Evolutionary conservation across 495 filamentous ascomycete genomes (phyloP).

Genomic region (Penicillium angulare): DNA sequence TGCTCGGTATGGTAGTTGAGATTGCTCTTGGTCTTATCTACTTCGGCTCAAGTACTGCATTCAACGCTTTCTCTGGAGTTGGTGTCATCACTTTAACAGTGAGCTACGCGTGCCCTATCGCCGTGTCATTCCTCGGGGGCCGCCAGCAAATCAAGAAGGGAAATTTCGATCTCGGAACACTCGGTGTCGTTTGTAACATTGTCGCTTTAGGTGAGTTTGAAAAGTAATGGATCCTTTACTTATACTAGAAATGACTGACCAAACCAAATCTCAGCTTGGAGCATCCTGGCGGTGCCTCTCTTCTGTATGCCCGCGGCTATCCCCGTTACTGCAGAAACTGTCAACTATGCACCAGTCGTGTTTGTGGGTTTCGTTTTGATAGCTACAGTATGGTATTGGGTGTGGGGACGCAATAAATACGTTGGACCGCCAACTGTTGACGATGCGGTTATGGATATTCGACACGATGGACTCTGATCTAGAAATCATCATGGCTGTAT

Average conservation of each 20-base stretch:
- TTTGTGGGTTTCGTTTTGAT: constrained; percentile 54
- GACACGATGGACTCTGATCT: neutral
- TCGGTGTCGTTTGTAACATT: constrained; percentile 55
- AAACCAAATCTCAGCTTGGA: constrained; percentile 48
- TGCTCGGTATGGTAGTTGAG: constrained; percentile 49
- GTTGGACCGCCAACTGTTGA: constrained; percentile 19
- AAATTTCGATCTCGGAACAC: constrained; percentile 53
- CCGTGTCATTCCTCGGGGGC: constrained; percentile 44
- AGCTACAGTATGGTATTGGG: constrained; percentile 56
- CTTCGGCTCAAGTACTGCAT: constrained; percentile 53
- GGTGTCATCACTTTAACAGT: constrained; percentile 56
- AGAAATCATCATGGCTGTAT: neutral
- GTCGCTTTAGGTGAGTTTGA: constrained; percentile 49
- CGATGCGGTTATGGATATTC: constrained; percentile 13
- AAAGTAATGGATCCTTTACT: neutral
- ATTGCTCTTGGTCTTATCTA: constrained; percentile 57
- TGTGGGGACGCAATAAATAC: constrained; percentile 47
- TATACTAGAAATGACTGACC: neutral
- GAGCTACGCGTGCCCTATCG: constrained; percentile 53
- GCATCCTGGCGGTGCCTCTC: constrained; percentile 51
- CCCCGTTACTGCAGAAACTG: constrained; percentile 36
- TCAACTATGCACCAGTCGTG: constrained; percentile 56
- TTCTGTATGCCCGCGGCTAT: constrained; percentile 43
- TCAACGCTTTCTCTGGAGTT: constrained; percentile 59
- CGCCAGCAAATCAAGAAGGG: constrained; percentile 48